These are phyloP conservation scores for Pluteus cervinus DNA, from an alignment of 768 basidiomycete species.

Conservation along the genomic window DNA sequence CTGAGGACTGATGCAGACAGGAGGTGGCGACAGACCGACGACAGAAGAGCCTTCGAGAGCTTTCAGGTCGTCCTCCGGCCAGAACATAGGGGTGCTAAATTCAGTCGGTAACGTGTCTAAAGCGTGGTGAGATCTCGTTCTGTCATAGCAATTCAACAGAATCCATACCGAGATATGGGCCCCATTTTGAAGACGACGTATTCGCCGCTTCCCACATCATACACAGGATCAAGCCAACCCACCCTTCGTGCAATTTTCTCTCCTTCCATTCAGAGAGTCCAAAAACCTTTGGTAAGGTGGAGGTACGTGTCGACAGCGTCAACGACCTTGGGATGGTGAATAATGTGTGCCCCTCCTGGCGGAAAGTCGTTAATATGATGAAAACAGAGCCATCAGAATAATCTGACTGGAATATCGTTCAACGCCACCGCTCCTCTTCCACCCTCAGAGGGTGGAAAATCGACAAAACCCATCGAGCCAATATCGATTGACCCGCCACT, in stretches of 20 bases:
- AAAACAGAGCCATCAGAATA: background rate
- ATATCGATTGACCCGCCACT: conserved; percentile 47
- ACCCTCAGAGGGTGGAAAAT: conserved; percentile 42
- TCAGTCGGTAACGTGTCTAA: conserved; percentile 60
- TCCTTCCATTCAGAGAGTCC: conserved; percentile 60
- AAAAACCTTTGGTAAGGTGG: conserved; percentile 52
- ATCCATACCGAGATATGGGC: conserved; percentile 60
- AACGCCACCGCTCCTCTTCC: conserved; percentile 76
- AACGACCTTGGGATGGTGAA: conserved; percentile 79
- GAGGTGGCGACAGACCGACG: conserved; percentile 53
- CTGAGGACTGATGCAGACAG: conserved; percentile 5
- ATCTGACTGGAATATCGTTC: conserved; percentile 60
- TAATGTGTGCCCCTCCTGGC: conserved; percentile 65
- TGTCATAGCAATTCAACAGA: background rate
- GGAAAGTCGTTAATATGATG: background rate
- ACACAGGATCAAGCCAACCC: conserved; percentile 84
- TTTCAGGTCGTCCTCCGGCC: conserved; percentile 65
- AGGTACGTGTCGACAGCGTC: conserved; percentile 77
- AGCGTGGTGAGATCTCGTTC: background rate
- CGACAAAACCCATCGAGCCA: conserved; percentile 35
- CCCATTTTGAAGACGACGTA: conserved; percentile 60
- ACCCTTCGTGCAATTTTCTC: conserved; percentile 58
- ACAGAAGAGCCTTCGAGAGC: conserved; percentile 84
- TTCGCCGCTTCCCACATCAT: conserved; percentile 93
- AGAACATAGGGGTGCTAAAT: conserved; percentile 95